These are phyloP conservation scores for Rostrohypoxylon terebratum DNA, from an alignment of 495 filamentous ascomycete genomes.

Conservation along the genomic window DNA sequence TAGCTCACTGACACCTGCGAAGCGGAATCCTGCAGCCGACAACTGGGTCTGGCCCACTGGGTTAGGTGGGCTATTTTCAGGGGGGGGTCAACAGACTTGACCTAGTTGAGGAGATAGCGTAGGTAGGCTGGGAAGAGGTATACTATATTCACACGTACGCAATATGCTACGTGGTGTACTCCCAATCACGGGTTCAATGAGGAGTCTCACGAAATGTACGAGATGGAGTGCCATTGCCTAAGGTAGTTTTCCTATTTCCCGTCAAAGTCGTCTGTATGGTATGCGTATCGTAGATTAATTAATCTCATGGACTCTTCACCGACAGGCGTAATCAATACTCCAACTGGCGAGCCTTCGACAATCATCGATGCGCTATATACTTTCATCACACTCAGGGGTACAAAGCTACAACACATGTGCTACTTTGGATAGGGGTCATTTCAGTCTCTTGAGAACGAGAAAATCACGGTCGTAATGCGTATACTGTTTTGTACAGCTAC, in stretches of 20 bases:
- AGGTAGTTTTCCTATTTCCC: not conserved
- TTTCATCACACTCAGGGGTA: not conserved
- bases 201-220: not conserved
- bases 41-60: not conserved
- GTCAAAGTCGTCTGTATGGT: not conserved
- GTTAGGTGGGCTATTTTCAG: slow-evolving; percentile 1
- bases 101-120: not conserved
- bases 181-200: not conserved
- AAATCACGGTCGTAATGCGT: not conserved
- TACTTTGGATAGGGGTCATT: not conserved
- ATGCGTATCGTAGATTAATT: not conserved
- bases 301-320: not conserved
- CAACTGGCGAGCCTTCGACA: not conserved
- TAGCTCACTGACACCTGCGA: not conserved
- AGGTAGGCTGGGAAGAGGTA: not conserved
- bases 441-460: not conserved
- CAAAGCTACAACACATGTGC: not conserved
- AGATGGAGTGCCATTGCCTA: not conserved
- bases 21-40: not conserved
- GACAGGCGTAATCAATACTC: not conserved
- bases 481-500: not conserved
- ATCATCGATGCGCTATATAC: not conserved
- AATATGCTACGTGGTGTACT: not conserved
- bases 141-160: not conserved
- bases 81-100: slow-evolving; percentile 1